A percentile compares a stretch with the other conserved stretches of the same genome.
phyloP scores from a whole-genome alignment of 306 rosid species.

The Cicer chorassanicum region DNA sequence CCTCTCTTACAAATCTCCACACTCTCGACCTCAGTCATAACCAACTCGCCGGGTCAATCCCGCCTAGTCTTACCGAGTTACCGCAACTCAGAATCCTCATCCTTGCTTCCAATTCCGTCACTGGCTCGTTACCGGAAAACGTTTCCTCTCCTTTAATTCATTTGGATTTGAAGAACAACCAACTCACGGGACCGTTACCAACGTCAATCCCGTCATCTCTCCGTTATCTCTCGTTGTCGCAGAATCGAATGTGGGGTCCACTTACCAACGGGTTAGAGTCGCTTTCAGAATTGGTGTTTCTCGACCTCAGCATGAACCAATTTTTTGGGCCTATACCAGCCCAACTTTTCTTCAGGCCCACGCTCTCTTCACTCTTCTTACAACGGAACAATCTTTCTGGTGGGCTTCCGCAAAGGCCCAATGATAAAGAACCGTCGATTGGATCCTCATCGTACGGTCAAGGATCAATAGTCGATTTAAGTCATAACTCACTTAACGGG shows the following conservation, averaged over 20 bases:
- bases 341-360: conserved; percentile 58
- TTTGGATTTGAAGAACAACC: conserved; percentile 60
- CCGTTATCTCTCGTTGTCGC: conserved; percentile 69
- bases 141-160: conserved; percentile 64
- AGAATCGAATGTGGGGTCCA: conserved; percentile 65
- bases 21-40: conserved; percentile 82
- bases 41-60: conserved; percentile 65
- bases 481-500: conserved; percentile 65
- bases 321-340: conserved; percentile 69
- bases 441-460: conserved; percentile 48
- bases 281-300: conserved; percentile 57
- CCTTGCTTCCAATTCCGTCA: conserved; percentile 58
- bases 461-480: conserved; percentile 70
- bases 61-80: conserved; percentile 52
- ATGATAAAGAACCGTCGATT: neutral
- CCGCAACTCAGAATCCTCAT: conserved; percentile 62
- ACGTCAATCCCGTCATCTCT: conserved; percentile 58
- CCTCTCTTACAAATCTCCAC: conserved; percentile 62
- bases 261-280: conserved; percentile 57
- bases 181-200: conserved; percentile 57
- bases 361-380: conserved; percentile 56
- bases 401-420: conserved; percentile 44
- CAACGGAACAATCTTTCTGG: conserved; percentile 82
- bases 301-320: conserved; percentile 66
- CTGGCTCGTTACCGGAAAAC: conserved; percentile 49